A percentile compares a stretch with the other conserved stretches of the same genome.
These are phyloP conservation scores for Chlamydomonas urium DNA, from an alignment of 139 green algal genomes.

Conservation along the genomic window DNA sequence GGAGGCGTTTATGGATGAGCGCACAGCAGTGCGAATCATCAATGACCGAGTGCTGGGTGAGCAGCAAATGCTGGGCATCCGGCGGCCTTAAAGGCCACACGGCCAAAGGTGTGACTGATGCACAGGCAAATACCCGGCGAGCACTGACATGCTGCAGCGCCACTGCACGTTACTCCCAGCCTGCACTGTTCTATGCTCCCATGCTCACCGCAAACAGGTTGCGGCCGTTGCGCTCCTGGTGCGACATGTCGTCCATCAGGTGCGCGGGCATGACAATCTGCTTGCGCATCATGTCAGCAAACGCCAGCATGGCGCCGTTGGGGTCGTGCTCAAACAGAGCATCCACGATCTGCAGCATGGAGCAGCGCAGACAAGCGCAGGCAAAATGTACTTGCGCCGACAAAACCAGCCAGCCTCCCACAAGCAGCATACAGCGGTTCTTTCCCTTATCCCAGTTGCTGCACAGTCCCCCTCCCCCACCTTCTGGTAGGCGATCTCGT, in stretches of 20 bases:
- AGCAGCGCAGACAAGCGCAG: no score
- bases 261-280: constrained; percentile 98
- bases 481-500: constrained; percentile 89
- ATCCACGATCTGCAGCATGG: constrained; percentile 91
- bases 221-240: constrained; percentile 59
- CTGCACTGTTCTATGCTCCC: neutral
- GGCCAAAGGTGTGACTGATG: no score
- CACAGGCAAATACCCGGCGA: no score
- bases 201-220: constrained; percentile 72
- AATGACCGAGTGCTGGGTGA: no score
- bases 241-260: constrained; percentile 91
- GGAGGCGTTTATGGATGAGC: no score
- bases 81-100: no score
- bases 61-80: no score
- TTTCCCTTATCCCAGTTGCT: no score
- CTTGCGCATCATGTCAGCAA: constrained; percentile 98
- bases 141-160: neutral
- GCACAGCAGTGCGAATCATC: no score
- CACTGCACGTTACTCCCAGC: neutral
- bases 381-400: no score
- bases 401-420: no score
- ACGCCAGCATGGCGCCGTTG: constrained; percentile 82
- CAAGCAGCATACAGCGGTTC: no score
- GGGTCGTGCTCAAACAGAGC: constrained; percentile 86
- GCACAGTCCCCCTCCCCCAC: neutral